phyloP scores from a whole-genome alignment of 108 stramenopile species.

The Mayamaea pseudoterrestris region DNA sequence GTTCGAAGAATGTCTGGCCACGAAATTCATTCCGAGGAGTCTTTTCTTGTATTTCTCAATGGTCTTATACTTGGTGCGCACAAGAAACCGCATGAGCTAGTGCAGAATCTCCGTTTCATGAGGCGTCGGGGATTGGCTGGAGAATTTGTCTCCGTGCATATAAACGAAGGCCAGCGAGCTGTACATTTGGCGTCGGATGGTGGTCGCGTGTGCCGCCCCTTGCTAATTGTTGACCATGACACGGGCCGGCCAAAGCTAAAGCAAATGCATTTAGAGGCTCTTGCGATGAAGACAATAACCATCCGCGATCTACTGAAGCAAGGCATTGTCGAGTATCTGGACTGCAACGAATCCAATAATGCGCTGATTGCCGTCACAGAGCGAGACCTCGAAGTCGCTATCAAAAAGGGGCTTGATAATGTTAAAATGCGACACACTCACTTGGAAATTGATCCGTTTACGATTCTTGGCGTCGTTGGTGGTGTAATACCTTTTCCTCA shows the following conservation, averaged over 20 bases:
- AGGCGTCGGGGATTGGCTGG: constrained; percentile 84
- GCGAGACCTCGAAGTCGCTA: constrained; percentile 64
- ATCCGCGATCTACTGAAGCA: constrained; percentile 75
- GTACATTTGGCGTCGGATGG: constrained; percentile 97
- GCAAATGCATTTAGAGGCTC: constrained; percentile 74
- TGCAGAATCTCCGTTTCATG: constrained; percentile 64
- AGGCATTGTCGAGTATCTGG: constrained; percentile 97
- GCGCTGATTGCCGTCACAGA: constrained; percentile 91
- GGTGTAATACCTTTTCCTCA: constrained; percentile 97
- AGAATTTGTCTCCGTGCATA: constrained; percentile 95
- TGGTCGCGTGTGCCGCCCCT: constrained; percentile 94
- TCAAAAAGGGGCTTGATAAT: constrained; percentile 32
- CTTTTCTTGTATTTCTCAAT: constrained; percentile 93
- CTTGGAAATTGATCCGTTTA: constrained; percentile 97
- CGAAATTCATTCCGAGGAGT: constrained; percentile 74
- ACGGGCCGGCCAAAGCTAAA: constrained; percentile 61
- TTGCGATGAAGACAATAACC: constrained; percentile 58
- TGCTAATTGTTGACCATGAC: constrained; percentile 76
- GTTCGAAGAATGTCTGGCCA: constrained; percentile 78
- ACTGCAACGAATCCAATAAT: constrained; percentile 99
- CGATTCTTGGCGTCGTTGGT: constrained; percentile 94
- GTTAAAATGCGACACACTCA: constrained; percentile 85
- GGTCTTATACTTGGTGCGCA: constrained; percentile 90
- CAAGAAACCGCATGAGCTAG: constrained; percentile 56
- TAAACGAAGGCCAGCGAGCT: constrained; percentile 87